phyloP scores from a whole-genome alignment of 768 basidiomycete species.

The Hygrocybe coccinea region DNA sequence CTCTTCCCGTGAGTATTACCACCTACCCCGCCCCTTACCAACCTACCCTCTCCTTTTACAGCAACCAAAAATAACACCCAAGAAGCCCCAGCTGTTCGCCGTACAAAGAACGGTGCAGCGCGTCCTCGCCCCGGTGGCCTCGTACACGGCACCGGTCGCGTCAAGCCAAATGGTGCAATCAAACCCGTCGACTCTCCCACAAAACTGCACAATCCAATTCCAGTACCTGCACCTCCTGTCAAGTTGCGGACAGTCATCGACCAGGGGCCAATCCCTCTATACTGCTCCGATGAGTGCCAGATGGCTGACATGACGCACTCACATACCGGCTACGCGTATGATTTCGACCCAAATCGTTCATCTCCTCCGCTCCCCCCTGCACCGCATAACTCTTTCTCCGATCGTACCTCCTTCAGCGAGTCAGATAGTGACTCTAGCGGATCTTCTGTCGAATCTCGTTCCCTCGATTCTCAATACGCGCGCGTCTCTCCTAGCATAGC shows the following conservation, averaged over 20 bases:
- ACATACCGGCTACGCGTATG: conserved; percentile 38
- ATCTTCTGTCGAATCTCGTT: conserved; percentile 34
- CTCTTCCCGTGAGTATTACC: conserved; percentile 33
- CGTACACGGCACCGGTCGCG: conserved; percentile 60
- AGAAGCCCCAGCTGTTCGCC: conserved; percentile 23
- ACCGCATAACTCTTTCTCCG: conserved; percentile 34
- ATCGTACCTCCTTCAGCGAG: conserved; percentile 22
- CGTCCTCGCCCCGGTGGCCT: conserved; percentile 44
- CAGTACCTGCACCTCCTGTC: conserved; percentile 27
- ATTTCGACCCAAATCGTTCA: conserved; percentile 45
- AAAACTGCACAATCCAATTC: conserved; percentile 21
- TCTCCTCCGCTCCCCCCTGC: conserved; percentile 36
- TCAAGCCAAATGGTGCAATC: conserved; percentile 53
- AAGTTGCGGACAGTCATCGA: conserved; percentile 70
- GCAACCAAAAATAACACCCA: conserved; percentile 11
- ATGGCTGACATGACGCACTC: conserved; percentile 49
- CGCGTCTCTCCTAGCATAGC: conserved; percentile 27
- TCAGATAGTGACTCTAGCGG: conserved; percentile 40
- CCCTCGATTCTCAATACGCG: conserved; percentile 24
- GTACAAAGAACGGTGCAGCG: conserved; percentile 34
- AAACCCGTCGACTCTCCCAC: conserved; percentile 32
- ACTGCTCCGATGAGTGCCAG: conserved; percentile 78
- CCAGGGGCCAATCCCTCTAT: conserved; percentile 73
- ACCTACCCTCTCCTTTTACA: conserved; percentile 14
- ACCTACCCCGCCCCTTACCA: conserved; percentile 2